Base-by-base conservation (phyloP, 2,329 filamentous ascomycete genomes). In the Diaporthe helianthi region DNA sequence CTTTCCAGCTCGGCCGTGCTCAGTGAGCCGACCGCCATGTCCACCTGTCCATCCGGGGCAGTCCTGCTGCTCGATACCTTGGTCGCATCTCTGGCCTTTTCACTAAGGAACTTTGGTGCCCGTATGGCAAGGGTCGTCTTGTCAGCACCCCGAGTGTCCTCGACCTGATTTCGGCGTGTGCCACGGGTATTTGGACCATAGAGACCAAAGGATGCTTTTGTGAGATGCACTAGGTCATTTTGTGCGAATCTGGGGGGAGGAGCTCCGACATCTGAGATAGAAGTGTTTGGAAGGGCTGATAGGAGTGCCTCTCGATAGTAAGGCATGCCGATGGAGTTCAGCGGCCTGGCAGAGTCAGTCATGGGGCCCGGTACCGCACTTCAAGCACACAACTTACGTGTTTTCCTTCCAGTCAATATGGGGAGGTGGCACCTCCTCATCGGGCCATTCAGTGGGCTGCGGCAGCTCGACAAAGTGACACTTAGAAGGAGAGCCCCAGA, bases 101-200 rank as follows among this genome's bases (percentile, higher is more conserved):
- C 95, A 78, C 96, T 98, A 67, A 99, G 81, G 76, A 99, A 98
- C 75, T 95, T 98, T 3, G 96, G 96, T 1, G 93, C 90, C 74
- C 87, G 90, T 73, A 88, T 89, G 74, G 90, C 86, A 52, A 89
- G 86, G 49, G 87, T 85, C 0, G 84, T 81, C 61, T 88, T 89
- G 66, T 90, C 86, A 44, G 84, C 77, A 51, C 86, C 84, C 33
- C 93, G 89, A 12, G 91, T 94, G 74, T 93, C 89, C 75, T 96
- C 92, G 2, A 92, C 87, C 77, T 98, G 94, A 75, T 99, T 96
- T 67, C 96, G 89, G 29, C 88, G 88, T 9, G 88, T 83, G 54
- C 90, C 92, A 26, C 89, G 87, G 1, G 92, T 89, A 75, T 97
- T 96, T 26, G 90, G 89, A 0, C 93, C 93, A 75, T 92, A 95